These are phyloP conservation scores for Aspergillus haitiensis DNA, from an alignment of 495 filamentous ascomycete genomes.

Conservation along the genomic window DNA sequence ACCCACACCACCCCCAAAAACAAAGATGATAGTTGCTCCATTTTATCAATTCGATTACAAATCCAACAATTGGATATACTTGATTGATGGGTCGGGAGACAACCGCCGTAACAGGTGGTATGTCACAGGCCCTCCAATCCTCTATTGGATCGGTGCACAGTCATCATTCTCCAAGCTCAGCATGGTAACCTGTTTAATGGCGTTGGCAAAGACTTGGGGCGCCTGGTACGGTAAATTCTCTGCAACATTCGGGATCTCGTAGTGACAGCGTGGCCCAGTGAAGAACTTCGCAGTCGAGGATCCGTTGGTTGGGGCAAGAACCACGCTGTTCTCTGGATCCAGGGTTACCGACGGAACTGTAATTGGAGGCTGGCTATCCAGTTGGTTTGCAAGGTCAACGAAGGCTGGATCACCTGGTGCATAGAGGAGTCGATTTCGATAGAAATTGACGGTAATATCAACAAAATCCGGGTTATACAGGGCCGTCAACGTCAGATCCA, in stretches of 20 bases:
- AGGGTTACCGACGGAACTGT: conserved; percentile 4
- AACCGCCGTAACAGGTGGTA: too few species aligned
- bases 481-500: neutral
- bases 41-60: too few species aligned
- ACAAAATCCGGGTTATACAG: conserved; percentile 11
- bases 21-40: too few species aligned
- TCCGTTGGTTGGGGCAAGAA: neutral
- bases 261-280: conserved; percentile 4
- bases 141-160: neutral
- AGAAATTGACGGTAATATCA: conserved; percentile 3
- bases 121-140: too few species aligned
- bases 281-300: conserved; percentile 10
- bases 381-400: neutral
- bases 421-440: conserved; percentile 6
- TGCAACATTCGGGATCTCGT: neutral
- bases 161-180: neutral
- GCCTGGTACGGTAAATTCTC: conserved; percentile 11
- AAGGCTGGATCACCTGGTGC: conserved; percentile 4
- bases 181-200: neutral
- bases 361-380: conserved; percentile 3
- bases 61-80: too few species aligned
- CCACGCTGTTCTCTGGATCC: conserved; percentile 5
- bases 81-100: too few species aligned
- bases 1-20: too few species aligned
- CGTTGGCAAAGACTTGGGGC: conserved; percentile 5